Base-by-base conservation (phyloP, 2,329 filamentous ascomycete species). In the Colletotrichum caudatum region DNA sequence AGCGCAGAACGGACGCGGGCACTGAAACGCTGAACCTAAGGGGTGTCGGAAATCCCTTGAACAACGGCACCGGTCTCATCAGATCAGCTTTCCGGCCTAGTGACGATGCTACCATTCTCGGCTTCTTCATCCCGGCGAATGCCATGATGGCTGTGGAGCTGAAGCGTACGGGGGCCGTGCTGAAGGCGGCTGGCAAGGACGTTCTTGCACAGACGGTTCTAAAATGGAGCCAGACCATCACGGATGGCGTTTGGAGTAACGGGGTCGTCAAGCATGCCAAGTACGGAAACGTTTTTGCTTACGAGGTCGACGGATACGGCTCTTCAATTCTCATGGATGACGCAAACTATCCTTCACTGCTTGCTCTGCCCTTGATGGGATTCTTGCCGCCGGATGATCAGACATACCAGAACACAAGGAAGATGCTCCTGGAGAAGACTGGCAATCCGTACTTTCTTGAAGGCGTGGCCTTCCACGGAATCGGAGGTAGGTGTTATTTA, bases 111-210 rank as follows among this genome's bases (percentile, higher is more conserved):
- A 97, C 94, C 0, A 98, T 96, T 48, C 86, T 99, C 3, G 95
- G 95, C 56, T 99, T 94, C 84, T 94, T 97, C 79, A 97, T 99
- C 75, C 96, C 96, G 0, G 92, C 94, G 48, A 99, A 99, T 78
- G 96, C 96, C 33, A 95, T 97, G 91, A 97, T 99, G 87, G 91
- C 94, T 2, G 93, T 95, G 0, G 94, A 99, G 81, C 85, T 99
- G 35, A 89, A 91, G 74, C 91, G 93, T 53, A 91, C 93, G 0
- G 90, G 94, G 0, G 84, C 86, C 7, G 85, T 97, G 26, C 87
- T 98, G n/a, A 83, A 84, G 64, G 84, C 85, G 7, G 89, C 86
- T 1, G 88, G 88, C 1, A 88, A 92, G 59, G 79, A 85, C 3
- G 81, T 89, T 0, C 77, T 89, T 8, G 84, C 88, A 0, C 82